phyloP scores from a whole-genome alignment of 805 yeast genomes.

The Myxozyma sirexii region DNA sequence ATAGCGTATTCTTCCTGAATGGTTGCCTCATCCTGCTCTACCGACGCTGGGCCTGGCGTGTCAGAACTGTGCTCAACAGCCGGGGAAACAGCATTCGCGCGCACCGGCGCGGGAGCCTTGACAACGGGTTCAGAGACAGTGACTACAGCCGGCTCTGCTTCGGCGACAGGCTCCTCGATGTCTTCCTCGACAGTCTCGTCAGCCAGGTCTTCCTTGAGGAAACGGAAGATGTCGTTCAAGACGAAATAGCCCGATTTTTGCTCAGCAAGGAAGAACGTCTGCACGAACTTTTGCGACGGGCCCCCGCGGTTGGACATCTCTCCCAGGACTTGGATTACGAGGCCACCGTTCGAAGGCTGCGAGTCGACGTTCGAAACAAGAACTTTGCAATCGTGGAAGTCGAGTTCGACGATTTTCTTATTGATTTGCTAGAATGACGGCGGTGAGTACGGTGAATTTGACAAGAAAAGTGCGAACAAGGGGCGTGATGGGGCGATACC shows the following conservation, averaged over 20 bases:
- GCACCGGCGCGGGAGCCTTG: conserved; percentile 13
- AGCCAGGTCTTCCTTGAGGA: conserved; percentile 40
- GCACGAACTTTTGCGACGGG: conserved; percentile 45
- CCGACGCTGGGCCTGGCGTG: conserved; percentile 50
- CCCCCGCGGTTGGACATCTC: conserved; percentile 44
- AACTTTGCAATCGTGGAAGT: conserved; percentile 43
- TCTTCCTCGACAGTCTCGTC: conserved; percentile 35
- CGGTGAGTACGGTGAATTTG: background rate
- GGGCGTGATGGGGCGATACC: conserved; percentile 12
- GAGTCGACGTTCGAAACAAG: conserved; percentile 45
- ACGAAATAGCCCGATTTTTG: conserved; percentile 42
- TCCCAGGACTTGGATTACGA: conserved; percentile 47
- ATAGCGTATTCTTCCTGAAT: conserved; percentile 87
- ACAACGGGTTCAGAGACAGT: conserved; percentile 3
- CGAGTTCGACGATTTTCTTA: conserved; percentile 39
- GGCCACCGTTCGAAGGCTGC: conserved; percentile 42
- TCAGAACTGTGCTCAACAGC: conserved; percentile 6
- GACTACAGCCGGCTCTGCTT: background rate
- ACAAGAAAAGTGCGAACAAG: background rate
- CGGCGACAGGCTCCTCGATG: conserved; percentile 8
- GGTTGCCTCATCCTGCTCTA: conserved; percentile 89
- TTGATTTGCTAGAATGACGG: conserved; percentile 37
- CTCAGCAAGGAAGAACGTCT: conserved; percentile 46
- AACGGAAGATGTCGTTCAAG: conserved; percentile 46
- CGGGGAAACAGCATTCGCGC: background rate